Evolutionary conservation across 139 green algal species (phyloP).

Genomic region (Tetradesmus lagerheimii): DNA sequence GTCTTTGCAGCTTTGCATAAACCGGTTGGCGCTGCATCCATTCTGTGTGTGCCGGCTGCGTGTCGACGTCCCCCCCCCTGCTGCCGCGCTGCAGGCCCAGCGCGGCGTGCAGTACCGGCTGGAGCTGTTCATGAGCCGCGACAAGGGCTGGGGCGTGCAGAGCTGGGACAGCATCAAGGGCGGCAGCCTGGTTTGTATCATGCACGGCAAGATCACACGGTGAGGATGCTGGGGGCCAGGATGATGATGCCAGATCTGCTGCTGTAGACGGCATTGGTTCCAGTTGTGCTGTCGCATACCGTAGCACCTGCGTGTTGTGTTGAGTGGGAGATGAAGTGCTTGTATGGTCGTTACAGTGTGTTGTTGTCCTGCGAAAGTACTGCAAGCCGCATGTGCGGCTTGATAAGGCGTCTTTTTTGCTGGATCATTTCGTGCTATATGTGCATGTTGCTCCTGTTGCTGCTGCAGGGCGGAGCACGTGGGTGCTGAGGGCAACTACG

Average conservation of each 20-base stretch:
- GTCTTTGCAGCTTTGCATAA: too few relatives aligned
- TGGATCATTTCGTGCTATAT: not conserved
- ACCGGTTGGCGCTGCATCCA: too few relatives aligned
- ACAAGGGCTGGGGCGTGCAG: conserved; percentile 68
- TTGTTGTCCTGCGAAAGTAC: too few relatives aligned
- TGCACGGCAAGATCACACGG: conserved; percentile 49
- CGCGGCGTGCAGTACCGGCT: conserved; percentile 54
- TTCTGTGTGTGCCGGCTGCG: too few relatives aligned
- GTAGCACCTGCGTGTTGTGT: too few relatives aligned
- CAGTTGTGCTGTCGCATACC: not conserved
- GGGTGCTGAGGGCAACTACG: not conserved
- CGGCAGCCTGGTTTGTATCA: conserved; percentile 55
- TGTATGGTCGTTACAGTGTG: too few relatives aligned
- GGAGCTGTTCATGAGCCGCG: conserved; percentile 65
- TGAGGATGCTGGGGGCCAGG: not conserved
- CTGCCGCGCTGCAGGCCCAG: conserved; percentile 39
- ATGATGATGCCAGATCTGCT: too few relatives aligned
- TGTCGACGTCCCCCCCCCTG: not conserved
- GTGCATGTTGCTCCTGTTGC: not conserved
- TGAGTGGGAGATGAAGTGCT: too few relatives aligned
- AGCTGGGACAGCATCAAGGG: conserved; percentile 67
- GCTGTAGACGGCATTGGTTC: not conserved
- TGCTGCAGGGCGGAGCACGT: conserved; percentile 1
- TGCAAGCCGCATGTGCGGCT: too few relatives aligned
- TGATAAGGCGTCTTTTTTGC: too few relatives aligned